Conservation (phyloP, 352 stramenopile species). For the Phytophthora citrophthora region DNA sequence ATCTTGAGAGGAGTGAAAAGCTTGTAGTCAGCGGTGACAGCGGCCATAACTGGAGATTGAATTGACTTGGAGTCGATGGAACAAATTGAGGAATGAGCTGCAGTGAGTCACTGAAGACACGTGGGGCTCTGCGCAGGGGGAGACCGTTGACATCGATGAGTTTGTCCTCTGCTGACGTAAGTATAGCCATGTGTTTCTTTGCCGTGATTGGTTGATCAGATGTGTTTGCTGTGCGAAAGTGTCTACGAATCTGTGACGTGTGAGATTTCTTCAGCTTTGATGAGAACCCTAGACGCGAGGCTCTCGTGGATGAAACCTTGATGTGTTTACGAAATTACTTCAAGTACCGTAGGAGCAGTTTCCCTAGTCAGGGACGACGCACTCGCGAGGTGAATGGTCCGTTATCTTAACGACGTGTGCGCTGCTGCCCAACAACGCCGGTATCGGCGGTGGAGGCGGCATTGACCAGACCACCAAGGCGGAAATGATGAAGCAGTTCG, state of each 20-base stretch:
- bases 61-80: background rate
- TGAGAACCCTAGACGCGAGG: too few relatives aligned
- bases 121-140: background rate
- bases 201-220: background rate
- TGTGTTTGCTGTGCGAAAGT: background rate
- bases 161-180: background rate
- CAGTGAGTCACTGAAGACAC: background rate
- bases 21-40: constrained; percentile 33
- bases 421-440: constrained; percentile 38
- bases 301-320: too few relatives aligned
- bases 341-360: too few relatives aligned
- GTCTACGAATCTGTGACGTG: background rate
- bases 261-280: background rate
- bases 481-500: constrained; percentile 56
- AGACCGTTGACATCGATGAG: background rate
- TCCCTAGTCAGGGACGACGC: too few relatives aligned
- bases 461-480: constrained; percentile 45
- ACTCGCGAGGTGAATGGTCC: too few relatives aligned
- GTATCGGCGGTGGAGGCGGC: constrained; percentile 39
- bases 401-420: too few relatives aligned
- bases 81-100: constrained; percentile 27
- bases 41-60: constrained; percentile 9
- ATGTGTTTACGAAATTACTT: too few relatives aligned
- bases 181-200: background rate
- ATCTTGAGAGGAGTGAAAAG: constrained; percentile 44